Base-by-base conservation (phyloP, 495 filamentous ascomycete genomes). In the Glutinoglossum americanum region DNA sequence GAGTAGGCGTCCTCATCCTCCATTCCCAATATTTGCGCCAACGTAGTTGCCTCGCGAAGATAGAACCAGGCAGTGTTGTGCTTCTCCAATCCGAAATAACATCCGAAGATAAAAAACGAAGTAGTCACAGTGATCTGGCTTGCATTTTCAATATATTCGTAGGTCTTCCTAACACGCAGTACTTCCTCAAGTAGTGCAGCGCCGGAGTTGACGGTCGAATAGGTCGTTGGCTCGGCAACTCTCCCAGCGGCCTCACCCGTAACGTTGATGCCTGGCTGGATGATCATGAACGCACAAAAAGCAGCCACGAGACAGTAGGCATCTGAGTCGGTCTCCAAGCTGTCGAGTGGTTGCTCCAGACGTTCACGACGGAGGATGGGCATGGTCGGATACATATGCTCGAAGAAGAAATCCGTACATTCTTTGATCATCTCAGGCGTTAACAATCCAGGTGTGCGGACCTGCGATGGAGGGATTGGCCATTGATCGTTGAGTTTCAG, bases 351-450 rank as follows among this genome's bases (percentile, higher is more conserved):
- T 62, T 80, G 72, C 57, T 82, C 80, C 9, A 92, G 67, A 53
- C 77, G 73, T 37, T 81, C 77, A 30, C 78, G 79, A 44, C 87
- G 76, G 27, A 94, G 73, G 41, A 94, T 82, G 0, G 89, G 88
- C 73, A 89, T 85, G 21, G 82, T 85, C 6, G 84, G 79, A 62
- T 94, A 92, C 66, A 94, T 75, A 64, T 89, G 78, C 59, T 77
- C 72, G 69, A 94, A 93, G 72, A 84, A 93, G 62, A 85, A 87
- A 17, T 92, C 84, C 59, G 85, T 74, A 72, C 84, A 89, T 21
- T 72, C 73, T 58, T 80, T 77, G 61, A 87, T 72, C 64, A 83
- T 73, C 13, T 81, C 77, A 49, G 62, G 69, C 2, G 75, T 73
- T 11, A 89, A 62, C 30, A 86, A 71, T 28, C 75, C 77, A 19